phyloP scores from a whole-genome alignment of 139 green algal genomes.

The Chlamydomonas sp. region DNA sequence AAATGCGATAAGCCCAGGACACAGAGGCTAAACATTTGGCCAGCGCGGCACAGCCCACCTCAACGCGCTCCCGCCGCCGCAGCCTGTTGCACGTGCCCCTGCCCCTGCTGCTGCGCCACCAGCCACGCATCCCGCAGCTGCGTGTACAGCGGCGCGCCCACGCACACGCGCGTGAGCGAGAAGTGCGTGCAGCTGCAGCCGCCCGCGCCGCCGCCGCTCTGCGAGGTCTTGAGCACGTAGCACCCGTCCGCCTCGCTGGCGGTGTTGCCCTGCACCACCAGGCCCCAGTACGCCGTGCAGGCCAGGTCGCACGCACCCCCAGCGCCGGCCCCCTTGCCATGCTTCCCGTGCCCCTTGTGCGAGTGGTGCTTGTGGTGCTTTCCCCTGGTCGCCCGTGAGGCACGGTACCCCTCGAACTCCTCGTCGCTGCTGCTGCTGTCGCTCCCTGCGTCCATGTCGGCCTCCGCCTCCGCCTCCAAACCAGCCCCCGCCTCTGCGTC shows the following conservation, averaged over 20 bases:
- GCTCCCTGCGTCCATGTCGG: too few species aligned
- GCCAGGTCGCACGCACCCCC: too few species aligned
- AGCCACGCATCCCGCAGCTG: conserved; percentile 39
- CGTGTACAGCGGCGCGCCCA: conserved; percentile 5
- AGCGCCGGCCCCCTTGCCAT: too few species aligned
- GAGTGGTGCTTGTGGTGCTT: too few species aligned
- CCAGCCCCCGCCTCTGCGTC: too few species aligned
- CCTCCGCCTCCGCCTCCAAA: neutral
- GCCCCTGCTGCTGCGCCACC: neutral
- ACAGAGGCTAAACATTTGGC: neutral
- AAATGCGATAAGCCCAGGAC: too few species aligned
- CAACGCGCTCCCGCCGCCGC: neutral
- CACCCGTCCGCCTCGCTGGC: conserved; percentile 26
- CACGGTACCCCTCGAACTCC: too few species aligned
- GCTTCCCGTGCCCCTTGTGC: neutral
- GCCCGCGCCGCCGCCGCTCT: neutral
- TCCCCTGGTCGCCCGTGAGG: neutral
- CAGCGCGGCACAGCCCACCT: neutral
- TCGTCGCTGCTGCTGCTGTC: too few species aligned
- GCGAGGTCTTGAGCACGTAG: conserved; percentile 43
- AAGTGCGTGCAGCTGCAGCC: conserved; percentile 42
- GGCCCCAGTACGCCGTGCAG: conserved; percentile 17
- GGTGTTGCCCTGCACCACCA: conserved; percentile 34
- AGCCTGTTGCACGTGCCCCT: neutral
- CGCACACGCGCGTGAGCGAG: conserved; percentile 35